These are phyloP conservation scores for Nothophoma quercina DNA, from an alignment of 2,329 filamentous ascomycete genomes.

Conservation along the genomic window DNA sequence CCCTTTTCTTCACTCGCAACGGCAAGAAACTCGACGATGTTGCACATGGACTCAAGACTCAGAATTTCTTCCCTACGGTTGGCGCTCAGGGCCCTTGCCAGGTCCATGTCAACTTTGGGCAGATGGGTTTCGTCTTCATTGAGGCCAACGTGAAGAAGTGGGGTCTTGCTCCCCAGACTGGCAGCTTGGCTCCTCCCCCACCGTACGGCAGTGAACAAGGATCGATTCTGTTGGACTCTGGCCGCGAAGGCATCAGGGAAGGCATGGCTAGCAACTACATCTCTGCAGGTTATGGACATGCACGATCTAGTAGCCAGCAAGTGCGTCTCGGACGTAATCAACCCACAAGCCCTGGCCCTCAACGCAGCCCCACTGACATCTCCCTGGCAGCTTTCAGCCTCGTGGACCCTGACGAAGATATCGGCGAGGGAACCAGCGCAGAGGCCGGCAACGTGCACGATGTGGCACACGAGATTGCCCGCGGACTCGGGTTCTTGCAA, in stretches of 20 bases:
- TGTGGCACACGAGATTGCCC: conserved; percentile 29
- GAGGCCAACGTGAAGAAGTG: conserved; percentile 99
- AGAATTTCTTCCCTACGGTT: conserved; percentile 98
- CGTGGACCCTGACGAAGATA: conserved; percentile 70
- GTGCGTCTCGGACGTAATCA: conserved; percentile 71
- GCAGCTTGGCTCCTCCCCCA: conserved; percentile 90
- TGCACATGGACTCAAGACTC: conserved; percentile 87
- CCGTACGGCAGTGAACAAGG: conserved; percentile 97
- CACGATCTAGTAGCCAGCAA: conserved; percentile 78
- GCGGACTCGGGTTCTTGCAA: conserved; percentile 46
- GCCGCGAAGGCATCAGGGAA: conserved; percentile 63
- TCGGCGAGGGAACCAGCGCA: conserved; percentile 73
- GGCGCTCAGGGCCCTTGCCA: conserved; percentile 92
- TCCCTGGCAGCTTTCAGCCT: conserved; percentile 87
- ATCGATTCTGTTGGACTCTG: conserved; percentile 91
- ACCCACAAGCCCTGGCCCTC: conserved; percentile 86
- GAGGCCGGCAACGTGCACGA: conserved; percentile 27
- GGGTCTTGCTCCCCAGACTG: conserved; percentile 95
- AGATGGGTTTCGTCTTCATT: conserved; percentile 98
- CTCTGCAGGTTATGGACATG: conserved; percentile 64
- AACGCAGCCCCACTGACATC: conserved; percentile 93
- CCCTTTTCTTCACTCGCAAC: conserved; percentile 97
- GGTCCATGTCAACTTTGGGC: conserved; percentile 96
- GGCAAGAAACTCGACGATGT: conserved; percentile 97
- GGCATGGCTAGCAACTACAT: conserved; percentile 59